These are phyloP conservation scores for Calocybe indica DNA, from an alignment of 768 basidiomycete species.

Conservation along the genomic window DNA sequence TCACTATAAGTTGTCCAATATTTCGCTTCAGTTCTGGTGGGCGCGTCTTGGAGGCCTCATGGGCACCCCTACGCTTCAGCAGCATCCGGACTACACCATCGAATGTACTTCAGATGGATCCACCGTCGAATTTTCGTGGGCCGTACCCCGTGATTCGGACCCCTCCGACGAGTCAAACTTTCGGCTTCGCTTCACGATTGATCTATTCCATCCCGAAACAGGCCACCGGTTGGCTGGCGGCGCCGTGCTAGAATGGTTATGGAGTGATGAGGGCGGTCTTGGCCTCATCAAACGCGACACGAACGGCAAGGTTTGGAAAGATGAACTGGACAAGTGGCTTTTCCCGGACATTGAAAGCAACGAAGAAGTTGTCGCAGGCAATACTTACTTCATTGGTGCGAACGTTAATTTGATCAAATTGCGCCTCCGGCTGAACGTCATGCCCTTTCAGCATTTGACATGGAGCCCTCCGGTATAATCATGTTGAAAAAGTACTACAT, in stretches of 20 bases:
- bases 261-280: slow-evolving; percentile 7
- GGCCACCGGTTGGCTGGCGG: slow-evolving; percentile 11
- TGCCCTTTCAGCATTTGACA: slow-evolving; percentile 6
- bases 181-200: slow-evolving; percentile 11
- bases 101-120: slow-evolving; percentile 13
- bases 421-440: no score
- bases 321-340: slow-evolving; percentile 10
- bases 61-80: slow-evolving; percentile 7
- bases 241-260: slow-evolving; percentile 9
- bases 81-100: slow-evolving; percentile 6
- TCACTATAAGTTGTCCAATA: not conserved
- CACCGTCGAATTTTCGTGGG: slow-evolving; percentile 13
- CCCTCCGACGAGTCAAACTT: slow-evolving; percentile 8
- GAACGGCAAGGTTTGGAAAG: slow-evolving; percentile 10
- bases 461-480: slow-evolving; percentile 11
- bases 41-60: slow-evolving; percentile 12
- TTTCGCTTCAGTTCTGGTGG: slow-evolving; percentile 9
- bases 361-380: slow-evolving; percentile 8
- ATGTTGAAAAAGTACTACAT: slow-evolving; percentile 12
- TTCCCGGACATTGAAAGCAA: slow-evolving; percentile 9
- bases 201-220: slow-evolving; percentile 11
- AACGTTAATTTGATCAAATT: no score
- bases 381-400: slow-evolving; percentile 10
- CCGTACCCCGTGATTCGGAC: slow-evolving; percentile 8
- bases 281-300: slow-evolving; percentile 7